Conservation (phyloP, 225 moss, liverwort and hornwort genomes). For the Rhytidiadelphus loreus region DNA sequence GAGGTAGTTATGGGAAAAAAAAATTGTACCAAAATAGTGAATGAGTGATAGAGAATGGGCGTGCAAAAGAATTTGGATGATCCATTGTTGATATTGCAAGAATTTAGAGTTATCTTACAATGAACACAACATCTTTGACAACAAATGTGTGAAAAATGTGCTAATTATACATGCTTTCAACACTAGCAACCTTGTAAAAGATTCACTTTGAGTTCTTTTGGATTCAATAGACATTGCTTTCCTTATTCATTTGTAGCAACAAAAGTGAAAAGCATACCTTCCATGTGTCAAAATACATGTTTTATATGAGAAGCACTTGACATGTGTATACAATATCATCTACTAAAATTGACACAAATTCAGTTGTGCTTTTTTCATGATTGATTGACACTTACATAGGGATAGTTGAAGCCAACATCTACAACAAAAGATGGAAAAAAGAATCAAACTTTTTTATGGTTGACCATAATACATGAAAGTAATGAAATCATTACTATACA, state of each 20-base stretch:
- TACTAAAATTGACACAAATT: background rate
- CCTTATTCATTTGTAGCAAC: background rate
- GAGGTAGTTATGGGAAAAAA: background rate
- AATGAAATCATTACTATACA: too few species aligned
- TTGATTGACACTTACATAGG: background rate
- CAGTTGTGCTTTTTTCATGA: background rate
- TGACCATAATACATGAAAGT: too few species aligned
- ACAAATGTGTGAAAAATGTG: background rate
- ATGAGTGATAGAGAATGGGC: background rate
- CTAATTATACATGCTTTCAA: too few species aligned
- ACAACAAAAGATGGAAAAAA: background rate
- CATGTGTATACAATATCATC: background rate
- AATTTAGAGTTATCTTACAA: background rate
- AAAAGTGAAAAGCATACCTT: background rate
- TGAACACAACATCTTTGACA: background rate
- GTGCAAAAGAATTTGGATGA: background rate
- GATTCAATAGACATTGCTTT: background rate
- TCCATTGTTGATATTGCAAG: too few species aligned
- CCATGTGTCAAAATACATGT: background rate
- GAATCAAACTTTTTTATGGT: rapidly evolving
- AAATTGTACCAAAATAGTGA: background rate
- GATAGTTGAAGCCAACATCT: background rate
- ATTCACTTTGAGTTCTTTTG: background rate
- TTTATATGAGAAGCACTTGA: background rate
- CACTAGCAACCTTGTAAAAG: background rate